These are phyloP conservation scores for Hymenochaete sp. DNA, from an alignment of 1,284 basidiomycete genomes.

Conservation along the genomic window DNA sequence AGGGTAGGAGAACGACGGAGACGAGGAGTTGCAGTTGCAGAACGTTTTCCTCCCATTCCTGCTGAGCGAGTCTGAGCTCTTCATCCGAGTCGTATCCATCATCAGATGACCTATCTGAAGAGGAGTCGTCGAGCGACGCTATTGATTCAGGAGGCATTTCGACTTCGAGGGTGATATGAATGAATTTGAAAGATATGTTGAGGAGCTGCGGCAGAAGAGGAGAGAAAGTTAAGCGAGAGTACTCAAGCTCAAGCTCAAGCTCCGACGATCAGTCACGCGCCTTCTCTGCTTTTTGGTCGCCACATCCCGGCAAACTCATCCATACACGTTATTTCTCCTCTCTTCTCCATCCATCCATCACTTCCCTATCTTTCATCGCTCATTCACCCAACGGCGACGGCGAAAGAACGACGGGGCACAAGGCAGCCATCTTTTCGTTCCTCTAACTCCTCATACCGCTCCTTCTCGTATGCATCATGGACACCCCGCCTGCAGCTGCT, in stretches of 20 bases:
- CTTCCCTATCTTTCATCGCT: constrained; percentile 7
- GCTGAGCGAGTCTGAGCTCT: constrained; percentile 67
- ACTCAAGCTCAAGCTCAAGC: too few relatives aligned
- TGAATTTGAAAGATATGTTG: neutral
- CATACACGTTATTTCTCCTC: neutral
- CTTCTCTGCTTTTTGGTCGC: neutral
- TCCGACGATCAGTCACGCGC: too few relatives aligned
- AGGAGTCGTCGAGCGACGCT: constrained; percentile 37
- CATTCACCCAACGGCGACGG: too few relatives aligned
- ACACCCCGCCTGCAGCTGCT: constrained; percentile 25
- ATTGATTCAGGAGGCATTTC: constrained; percentile 35
- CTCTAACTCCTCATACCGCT: neutral
- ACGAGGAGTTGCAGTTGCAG: constrained; percentile 76
- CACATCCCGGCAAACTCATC: neutral
- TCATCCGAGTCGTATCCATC: constrained; percentile 58
- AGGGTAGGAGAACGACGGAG: constrained; percentile 74
- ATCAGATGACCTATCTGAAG: constrained; percentile 31
- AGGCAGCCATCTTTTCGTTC: too few relatives aligned
- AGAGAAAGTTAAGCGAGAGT: neutral
- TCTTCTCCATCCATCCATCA: neutral
- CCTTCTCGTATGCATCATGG: constrained; percentile 41
- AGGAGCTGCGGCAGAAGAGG: neutral
- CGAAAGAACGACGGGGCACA: too few relatives aligned
- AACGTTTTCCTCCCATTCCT: constrained; percentile 89
- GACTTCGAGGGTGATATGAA: neutral